A percentile compares a stretch with the other conserved stretches of the same genome.
Evolutionary conservation across 306 rosid genomes (phyloP).

Genomic region (Inga laurina): DNA sequence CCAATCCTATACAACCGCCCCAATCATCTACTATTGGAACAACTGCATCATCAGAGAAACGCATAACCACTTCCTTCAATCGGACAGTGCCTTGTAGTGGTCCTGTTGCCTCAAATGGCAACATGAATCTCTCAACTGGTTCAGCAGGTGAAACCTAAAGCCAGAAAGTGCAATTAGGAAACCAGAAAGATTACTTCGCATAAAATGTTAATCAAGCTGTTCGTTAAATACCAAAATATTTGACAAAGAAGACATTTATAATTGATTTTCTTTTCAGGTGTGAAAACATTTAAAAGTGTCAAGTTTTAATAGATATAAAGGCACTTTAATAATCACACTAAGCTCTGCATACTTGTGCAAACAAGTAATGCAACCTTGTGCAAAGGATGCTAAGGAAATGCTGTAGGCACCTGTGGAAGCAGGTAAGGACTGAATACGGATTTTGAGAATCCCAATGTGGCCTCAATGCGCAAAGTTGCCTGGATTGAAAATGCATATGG

Average conservation of each 20-base stretch:
- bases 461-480: slow-evolving; percentile 73
- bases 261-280: neutral
- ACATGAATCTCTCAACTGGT: slow-evolving; percentile 63
- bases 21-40: slow-evolving; percentile 78
- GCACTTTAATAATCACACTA: slow-evolving; percentile 12
- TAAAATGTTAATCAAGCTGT: slow-evolving; percentile 9
- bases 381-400: slow-evolving; percentile 23
- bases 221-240: neutral
- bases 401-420: slow-evolving; percentile 65
- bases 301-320: neutral
- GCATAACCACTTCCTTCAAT: slow-evolving; percentile 61
- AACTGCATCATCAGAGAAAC: slow-evolving; percentile 56
- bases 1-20: slow-evolving; percentile 76
- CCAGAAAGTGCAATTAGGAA: slow-evolving; percentile 19
- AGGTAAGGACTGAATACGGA: slow-evolving; percentile 67
- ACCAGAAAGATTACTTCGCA: neutral
- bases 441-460: slow-evolving; percentile 63
- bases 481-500: slow-evolving; percentile 33
- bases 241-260: neutral
- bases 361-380: slow-evolving; percentile 15
- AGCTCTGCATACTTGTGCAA: neutral
- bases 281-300: slow-evolving; percentile 1
- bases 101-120: slow-evolving; percentile 62
- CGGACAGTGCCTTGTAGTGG: slow-evolving; percentile 56
- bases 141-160: slow-evolving; percentile 65